phyloP scores from a whole-genome alignment of 2,329 filamentous ascomycete genomes.

The Trichoderma pleuroti region DNA sequence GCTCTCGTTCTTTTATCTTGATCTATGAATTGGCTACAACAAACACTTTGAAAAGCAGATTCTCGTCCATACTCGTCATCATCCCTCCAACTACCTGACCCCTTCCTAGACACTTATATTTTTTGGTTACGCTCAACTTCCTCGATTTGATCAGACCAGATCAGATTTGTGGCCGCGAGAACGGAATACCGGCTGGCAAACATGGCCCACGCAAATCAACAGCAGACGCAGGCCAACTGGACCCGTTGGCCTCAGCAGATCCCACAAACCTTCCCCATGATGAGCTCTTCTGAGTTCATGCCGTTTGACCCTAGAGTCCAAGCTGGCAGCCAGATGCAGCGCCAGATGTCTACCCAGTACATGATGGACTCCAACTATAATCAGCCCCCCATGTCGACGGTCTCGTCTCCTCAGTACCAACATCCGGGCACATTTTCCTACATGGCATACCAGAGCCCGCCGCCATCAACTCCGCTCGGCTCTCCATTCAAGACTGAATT shows the following conservation, averaged over 20 bases:
- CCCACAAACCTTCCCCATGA: slow-evolving; percentile 45
- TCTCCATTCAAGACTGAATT: slow-evolving; percentile 35
- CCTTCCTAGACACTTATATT: neutral
- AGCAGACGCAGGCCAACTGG: slow-evolving; percentile 48
- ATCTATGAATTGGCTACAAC: neutral
- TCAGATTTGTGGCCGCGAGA: neutral
- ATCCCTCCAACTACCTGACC: neutral
- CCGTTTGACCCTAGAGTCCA: slow-evolving; percentile 46
- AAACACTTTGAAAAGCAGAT: neutral
- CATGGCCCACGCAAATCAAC: slow-evolving; percentile 49
- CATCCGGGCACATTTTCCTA: slow-evolving; percentile 44
- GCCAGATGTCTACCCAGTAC: slow-evolving; percentile 47
- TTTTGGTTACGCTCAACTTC: neutral
- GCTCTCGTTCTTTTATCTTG: neutral
- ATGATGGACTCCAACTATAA: slow-evolving; percentile 44
- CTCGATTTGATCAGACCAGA: neutral
- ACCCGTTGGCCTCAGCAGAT: slow-evolving; percentile 53
- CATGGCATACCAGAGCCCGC: slow-evolving; percentile 39
- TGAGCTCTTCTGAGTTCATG: slow-evolving; percentile 46
- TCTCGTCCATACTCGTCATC: neutral
- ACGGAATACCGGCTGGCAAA: slow-evolving; percentile 13
- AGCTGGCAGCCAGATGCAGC: slow-evolving; percentile 39
- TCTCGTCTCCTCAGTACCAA: slow-evolving; percentile 43
- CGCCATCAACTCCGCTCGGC: slow-evolving; percentile 32
- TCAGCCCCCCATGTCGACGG: slow-evolving; percentile 40